A percentile compares a stretch with the other conserved stretches of the same genome.
Evolutionary conservation across 116 monocot species (phyloP).

Genomic region (Cymodocea nodosa): DNA sequence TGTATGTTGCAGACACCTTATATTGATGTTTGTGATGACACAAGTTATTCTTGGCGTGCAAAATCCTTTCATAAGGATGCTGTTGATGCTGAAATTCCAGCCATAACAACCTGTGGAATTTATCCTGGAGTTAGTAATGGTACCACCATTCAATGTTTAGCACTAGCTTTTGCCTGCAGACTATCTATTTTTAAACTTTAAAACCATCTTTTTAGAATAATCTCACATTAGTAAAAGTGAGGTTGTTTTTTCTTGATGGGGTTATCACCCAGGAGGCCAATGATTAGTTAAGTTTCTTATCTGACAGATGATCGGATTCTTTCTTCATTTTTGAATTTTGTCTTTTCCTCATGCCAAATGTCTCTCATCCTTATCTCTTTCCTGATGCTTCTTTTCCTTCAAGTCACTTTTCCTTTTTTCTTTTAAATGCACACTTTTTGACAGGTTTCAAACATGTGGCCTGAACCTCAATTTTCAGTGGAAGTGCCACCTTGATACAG

Average conservation of each 20-base stretch:
- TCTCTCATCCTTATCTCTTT: too few relatives aligned
- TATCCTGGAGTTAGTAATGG: conserved; percentile 99
- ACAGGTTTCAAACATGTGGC: too few relatives aligned
- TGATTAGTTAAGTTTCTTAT: too few relatives aligned
- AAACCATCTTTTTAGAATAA: too few relatives aligned
- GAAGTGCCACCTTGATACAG: too few relatives aligned
- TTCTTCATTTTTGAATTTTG: too few relatives aligned
- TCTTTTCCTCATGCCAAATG: too few relatives aligned
- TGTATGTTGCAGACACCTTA: conserved; percentile 62
- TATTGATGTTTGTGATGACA: conserved; percentile 89
- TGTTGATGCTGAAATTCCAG: conserved; percentile 57
- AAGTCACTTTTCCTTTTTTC: too few relatives aligned
- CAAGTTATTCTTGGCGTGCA: conserved; percentile 59
- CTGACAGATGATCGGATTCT: too few relatives aligned
- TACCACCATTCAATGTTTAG: conserved; percentile 6
- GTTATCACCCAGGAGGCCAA: neutral
- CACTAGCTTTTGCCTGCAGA: neutral
- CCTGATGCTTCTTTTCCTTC: too few relatives aligned
- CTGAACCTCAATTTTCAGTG: too few relatives aligned
- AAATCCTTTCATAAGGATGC: conserved; percentile 68
- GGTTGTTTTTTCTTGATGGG: neutral
- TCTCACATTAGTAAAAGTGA: neutral
- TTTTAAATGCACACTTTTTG: too few relatives aligned
- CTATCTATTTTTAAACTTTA: neutral
- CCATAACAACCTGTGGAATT: conserved; percentile 81